Evolutionary conservation across 1,284 basidiomycete species (phyloP), one percentile per base, ranked within the genome.

Genomic region (Coniophora puteana): DNA sequence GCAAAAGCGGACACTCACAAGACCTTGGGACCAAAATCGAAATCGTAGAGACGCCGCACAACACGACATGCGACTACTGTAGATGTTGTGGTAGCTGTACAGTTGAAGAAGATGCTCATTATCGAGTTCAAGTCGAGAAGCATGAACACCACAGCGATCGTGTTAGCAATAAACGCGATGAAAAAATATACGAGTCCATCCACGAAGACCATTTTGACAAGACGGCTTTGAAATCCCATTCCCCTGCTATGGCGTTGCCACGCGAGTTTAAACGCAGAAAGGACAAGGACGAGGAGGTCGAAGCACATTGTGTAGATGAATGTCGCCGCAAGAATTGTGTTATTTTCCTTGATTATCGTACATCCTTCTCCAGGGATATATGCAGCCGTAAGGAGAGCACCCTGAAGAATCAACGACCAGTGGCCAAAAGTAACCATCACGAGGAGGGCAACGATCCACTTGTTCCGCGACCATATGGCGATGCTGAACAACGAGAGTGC

Each of bases 21-120:
- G 47, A 82, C 63, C 50, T 83, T 79, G 1, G 75, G 68, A 4
- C 72, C 71, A 27, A 61, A 54, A n/a, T 70, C 71, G 60, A 75
- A 84, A 50, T 77, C 80, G 28, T 73, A 74, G 34, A 86, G 59
- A 25, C 82, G 67, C 37, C 83, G 76, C 16, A 85, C 83, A 14
- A 74, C 79, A 14, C 83, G 77, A 47, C 78, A 80, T 1, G 83
- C 82, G 14, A 82, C 78, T n/a, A n/a, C n/a, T n/a, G n/a, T n/a
- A n/a, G n/a, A n/a, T n/a, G n/a, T n/a, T n/a, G n/a, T n/a, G n/a
- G n/a, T n/a, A n/a, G n/a, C n/a, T n/a, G n/a, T n/a, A n/a, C n/a
- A n/a, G n/a, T n/a, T n/a, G n/a, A n/a, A n/a, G n/a, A 27, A 27
- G 26, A 27, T 27, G n/a, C 26, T 27, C n/a, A n/a, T 27, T 27